Evolutionary conservation across 768 basidiomycete genomes (phyloP).

Genomic region (Xanthoconium purpureum): DNA sequence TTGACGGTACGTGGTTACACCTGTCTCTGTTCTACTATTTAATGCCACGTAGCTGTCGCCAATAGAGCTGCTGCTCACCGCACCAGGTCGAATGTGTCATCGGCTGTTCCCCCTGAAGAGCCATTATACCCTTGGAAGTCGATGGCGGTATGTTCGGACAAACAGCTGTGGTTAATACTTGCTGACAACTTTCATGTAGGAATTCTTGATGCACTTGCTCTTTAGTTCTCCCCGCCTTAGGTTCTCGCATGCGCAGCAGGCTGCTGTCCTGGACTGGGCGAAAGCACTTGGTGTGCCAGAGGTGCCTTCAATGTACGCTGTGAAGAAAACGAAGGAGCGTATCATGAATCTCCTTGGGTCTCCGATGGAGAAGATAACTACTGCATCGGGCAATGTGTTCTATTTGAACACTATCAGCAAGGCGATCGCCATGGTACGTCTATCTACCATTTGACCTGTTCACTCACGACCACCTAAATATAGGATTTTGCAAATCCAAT

Average conservation of each 20-base stretch:
- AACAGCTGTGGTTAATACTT: not conserved
- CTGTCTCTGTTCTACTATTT: not conserved
- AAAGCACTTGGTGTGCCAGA: constrained; percentile 24
- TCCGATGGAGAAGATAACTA: constrained; percentile 20
- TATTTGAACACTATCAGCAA: constrained; percentile 24
- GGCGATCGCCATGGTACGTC: constrained; percentile 19
- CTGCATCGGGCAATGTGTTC: constrained; percentile 26
- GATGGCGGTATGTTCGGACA: not conserved
- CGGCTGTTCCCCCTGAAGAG: not conserved
- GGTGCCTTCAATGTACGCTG: not conserved
- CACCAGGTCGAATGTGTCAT: not conserved
- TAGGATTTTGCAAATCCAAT: constrained; percentile 25
- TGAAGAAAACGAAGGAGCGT: constrained; percentile 20
- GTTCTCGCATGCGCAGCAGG: constrained; percentile 21
- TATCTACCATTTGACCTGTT: not conserved
- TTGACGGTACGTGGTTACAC: not conserved
- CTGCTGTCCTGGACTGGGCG: no score
- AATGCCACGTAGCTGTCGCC: not conserved
- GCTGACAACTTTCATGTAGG: constrained; percentile 17
- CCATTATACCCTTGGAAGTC: constrained; percentile 11
- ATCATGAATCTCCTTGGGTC: constrained; percentile 20
- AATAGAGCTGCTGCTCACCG: not conserved
- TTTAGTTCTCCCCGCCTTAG: constrained; percentile 31
- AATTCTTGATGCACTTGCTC: constrained; percentile 29
- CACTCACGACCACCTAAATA: no score